Base-by-base conservation (phyloP, 306 rosid genomes). In the Cicer yamashitae region DNA sequence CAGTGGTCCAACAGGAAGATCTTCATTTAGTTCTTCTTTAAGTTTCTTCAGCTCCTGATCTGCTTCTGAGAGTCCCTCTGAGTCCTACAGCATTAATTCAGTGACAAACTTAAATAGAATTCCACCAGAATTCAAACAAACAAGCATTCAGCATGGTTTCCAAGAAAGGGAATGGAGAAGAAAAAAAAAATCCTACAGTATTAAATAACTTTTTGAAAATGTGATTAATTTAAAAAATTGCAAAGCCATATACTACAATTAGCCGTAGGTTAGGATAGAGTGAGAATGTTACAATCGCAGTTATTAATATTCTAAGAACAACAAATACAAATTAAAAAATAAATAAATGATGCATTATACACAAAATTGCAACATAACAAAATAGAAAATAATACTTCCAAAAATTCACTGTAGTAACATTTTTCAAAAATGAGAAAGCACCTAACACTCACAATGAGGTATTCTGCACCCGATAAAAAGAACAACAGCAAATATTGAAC, bases 1-100 rank as follows among this genome's bases (percentile, higher is more conserved):
- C 77, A 94, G 85, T 39, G 97, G 96, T 71, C 99, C 99, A 59
- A 90, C 96, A 0, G 97, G 99, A 54, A 89, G 85, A 85, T 89
- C 88, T 66, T 92, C 96, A 82, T 63, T 74, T 56, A 94, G 89
- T 68, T 94, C 87, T 70, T 92, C 99, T 85, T 94, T 94, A 56
- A 92, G 86, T 82, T 84, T 85, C 87, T 89, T 92, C 81, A 94
- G 82, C 60, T 86, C 91, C 76, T 77, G 86, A 77, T 91, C 91
- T 59, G 91, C 87, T 87, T 85, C 96, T 63, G 96, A 87, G 64
- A 92, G 83, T 53, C 91, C 93, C 13, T 88, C 92, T 2, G 89
- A 86, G 77, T 88, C 93, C 99, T 94, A 75, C 51, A 71, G 70
- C 84, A 81, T 43, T 57, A 83, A 81, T n/a, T 75, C 79, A 63